Percentiles rank a stretch among this genome's conserved stretches.
These are phyloP conservation scores for Candida boleticola DNA, from an alignment of 805 yeast species.

Conservation along the genomic window DNA sequence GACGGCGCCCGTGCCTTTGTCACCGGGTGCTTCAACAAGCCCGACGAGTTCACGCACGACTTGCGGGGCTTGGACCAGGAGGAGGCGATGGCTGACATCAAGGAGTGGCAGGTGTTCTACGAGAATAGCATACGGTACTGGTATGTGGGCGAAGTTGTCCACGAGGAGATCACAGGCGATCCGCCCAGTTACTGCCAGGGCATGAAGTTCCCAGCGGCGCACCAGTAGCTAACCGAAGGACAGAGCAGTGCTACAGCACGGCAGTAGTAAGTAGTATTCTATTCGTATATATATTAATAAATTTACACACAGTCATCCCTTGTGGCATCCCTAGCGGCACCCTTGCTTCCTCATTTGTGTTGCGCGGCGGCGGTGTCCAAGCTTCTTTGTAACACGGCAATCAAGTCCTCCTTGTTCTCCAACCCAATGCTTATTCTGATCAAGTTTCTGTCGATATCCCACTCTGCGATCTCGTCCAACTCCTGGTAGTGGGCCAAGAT, in stretches of 20 bases:
- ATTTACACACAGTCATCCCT: neutral
- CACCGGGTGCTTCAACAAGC: conserved; percentile 62
- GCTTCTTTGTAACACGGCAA: conserved; percentile 49
- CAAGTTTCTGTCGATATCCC: conserved; percentile 79
- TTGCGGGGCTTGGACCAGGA: conserved; percentile 54
- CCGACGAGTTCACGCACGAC: conserved; percentile 62
- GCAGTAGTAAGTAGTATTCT: neutral
- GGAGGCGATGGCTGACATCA: conserved; percentile 38
- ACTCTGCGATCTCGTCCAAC: conserved; percentile 71
- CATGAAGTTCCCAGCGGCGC: conserved; percentile 22
- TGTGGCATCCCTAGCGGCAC: too few relatives aligned
- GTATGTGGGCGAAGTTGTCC: conserved; percentile 57
- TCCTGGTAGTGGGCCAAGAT: conserved; percentile 83
- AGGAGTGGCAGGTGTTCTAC: conserved; percentile 54
- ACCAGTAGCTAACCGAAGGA: neutral
- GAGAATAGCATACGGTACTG: conserved; percentile 50
- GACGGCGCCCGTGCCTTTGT: conserved; percentile 70
- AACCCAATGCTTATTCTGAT: conserved; percentile 84
- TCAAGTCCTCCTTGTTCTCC: conserved; percentile 64
- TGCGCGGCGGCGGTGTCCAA: conserved; percentile 44
- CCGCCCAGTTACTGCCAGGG: conserved; percentile 51
- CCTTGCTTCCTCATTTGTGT: conserved; percentile 20
- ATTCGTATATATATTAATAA: neutral
- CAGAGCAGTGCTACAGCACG: neutral
- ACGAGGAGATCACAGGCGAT: conserved; percentile 42